Conservation (phyloP, 2,329 filamentous ascomycete species). For the Epichloe coenophiala region DNA sequence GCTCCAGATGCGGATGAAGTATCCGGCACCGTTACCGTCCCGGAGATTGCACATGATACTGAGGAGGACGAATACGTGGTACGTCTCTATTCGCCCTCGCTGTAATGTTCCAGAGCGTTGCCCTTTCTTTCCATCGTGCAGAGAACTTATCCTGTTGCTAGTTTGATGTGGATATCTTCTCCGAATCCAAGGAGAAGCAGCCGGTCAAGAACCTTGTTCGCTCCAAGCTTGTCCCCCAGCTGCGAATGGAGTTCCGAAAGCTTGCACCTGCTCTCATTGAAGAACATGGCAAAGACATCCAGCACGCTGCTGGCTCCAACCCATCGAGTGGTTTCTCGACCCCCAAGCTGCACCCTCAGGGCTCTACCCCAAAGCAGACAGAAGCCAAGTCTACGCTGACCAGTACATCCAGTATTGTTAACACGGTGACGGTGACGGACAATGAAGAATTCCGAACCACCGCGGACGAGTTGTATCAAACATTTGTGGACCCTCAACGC, state of each 20-base stretch:
- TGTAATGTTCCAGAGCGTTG: not conserved
- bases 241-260: conserved; percentile 63
- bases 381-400: conserved; percentile 33
- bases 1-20: conserved; percentile 73
- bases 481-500: conserved; percentile 83
- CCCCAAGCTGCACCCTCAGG: conserved; percentile 35
- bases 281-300: conserved; percentile 93
- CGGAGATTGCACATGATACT: conserved; percentile 93
- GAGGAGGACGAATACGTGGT: conserved; percentile 98
- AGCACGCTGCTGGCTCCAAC: conserved; percentile 74
- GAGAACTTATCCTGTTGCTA: conserved; percentile 26
- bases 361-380: conserved; percentile 27
- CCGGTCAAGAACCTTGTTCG: conserved; percentile 89
- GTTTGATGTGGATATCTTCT: conserved; percentile 94
- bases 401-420: conserved; percentile 47
- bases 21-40: conserved; percentile 83
- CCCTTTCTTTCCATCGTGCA: not conserved
- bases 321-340: conserved; percentile 65
- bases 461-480: conserved; percentile 78
- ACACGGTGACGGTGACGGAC: conserved; percentile 80
- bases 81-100: conserved; percentile 38
- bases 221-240: conserved; percentile 62
- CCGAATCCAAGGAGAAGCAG: conserved; percentile 79
- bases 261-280: conserved; percentile 66
- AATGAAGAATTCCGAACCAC: conserved; percentile 92